Percentiles rank a stretch among this genome's conserved stretches.
These are phyloP conservation scores for Berkeleyomyces basicola DNA, from an alignment of 2,329 filamentous ascomycete species.

Conservation along the genomic window DNA sequence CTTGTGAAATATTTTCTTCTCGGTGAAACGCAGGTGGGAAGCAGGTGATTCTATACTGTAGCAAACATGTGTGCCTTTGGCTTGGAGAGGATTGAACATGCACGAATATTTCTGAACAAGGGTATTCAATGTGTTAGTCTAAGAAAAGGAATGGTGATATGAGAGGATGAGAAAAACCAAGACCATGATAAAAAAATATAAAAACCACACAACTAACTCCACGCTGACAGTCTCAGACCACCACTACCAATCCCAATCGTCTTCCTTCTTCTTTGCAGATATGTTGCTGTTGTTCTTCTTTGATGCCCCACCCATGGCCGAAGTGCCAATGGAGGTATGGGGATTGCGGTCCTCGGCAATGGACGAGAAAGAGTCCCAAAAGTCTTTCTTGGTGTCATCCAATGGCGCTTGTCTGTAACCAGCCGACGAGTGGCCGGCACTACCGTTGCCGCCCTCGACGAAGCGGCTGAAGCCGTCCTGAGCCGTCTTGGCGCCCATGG, in stretches of 20 bases:
- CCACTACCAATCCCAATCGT: constrained; percentile 50
- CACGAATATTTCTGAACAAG: background rate
- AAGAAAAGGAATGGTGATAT: background rate
- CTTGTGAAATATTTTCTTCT: too few species aligned
- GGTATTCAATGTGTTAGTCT: background rate
- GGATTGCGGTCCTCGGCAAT: constrained; percentile 40
- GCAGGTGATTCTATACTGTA: too few species aligned
- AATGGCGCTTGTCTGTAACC: constrained; percentile 26
- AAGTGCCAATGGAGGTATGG: constrained; percentile 30
- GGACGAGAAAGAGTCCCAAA: constrained; percentile 82
- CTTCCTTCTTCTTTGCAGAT: constrained; percentile 31
- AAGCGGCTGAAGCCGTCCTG: constrained; percentile 72
- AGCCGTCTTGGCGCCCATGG: constrained; percentile 56
- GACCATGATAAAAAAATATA: background rate
- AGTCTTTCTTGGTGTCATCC: constrained; percentile 57
- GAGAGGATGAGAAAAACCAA: background rate
- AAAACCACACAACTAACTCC: background rate
- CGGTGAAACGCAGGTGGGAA: too few species aligned
- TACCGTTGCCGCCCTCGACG: constrained; percentile 50
- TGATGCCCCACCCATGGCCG: constrained; percentile 29
- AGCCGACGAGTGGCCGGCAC: constrained; percentile 19
- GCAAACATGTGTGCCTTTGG: too few species aligned
- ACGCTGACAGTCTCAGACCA: background rate
- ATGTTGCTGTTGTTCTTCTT: constrained; percentile 13
- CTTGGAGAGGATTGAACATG: background rate